Conservation (phyloP, 352 stramenopile genomes). For the Phytophthora kernoviae region DNA sequence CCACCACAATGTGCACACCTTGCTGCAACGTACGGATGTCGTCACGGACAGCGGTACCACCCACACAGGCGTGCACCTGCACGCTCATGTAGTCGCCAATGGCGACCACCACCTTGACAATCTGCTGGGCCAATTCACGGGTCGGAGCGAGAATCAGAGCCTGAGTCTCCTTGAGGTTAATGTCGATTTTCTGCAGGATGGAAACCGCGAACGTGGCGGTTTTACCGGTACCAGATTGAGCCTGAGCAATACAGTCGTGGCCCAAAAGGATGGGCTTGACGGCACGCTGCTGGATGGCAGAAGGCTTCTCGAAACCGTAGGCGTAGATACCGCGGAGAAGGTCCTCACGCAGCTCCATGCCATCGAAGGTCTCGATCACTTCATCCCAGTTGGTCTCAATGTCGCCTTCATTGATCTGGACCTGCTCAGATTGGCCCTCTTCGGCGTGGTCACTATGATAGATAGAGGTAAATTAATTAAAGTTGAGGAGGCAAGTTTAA, state of each 20-base stretch:
- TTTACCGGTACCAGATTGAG: constrained; percentile 99
- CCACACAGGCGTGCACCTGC: constrained; percentile 97
- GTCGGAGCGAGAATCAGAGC: constrained; percentile 99
- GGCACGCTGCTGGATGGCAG: constrained; percentile 99
- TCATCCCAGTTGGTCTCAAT: constrained; percentile 99
- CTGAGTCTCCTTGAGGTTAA: constrained; percentile 95
- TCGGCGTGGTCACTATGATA: constrained; percentile 58
- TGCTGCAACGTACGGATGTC: constrained; percentile 98
- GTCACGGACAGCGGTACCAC: constrained; percentile 97
- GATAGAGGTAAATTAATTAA: constrained; percentile 2
- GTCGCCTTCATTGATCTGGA: constrained; percentile 90
- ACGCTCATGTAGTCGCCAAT: constrained; percentile 97
- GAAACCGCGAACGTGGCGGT: constrained; percentile 99
- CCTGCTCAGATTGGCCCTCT: constrained; percentile 68
- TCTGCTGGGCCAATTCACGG: constrained; percentile 99
- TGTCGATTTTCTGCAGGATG: constrained; percentile 98
- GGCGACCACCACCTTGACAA: constrained; percentile 97
- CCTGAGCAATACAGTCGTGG: constrained; percentile 98
- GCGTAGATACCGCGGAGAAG: constrained; percentile 99
- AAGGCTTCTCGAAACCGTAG: constrained; percentile 99
- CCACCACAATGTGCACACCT: constrained; percentile 98
- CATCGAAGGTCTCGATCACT: constrained; percentile 98
- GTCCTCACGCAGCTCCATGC: constrained; percentile 98
- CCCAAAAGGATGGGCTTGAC: constrained; percentile 98
- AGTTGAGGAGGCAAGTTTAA: constrained; percentile 12